Conservation (phyloP, 257 asterid genomes). For the Salvia miltiorrhiza region DNA sequence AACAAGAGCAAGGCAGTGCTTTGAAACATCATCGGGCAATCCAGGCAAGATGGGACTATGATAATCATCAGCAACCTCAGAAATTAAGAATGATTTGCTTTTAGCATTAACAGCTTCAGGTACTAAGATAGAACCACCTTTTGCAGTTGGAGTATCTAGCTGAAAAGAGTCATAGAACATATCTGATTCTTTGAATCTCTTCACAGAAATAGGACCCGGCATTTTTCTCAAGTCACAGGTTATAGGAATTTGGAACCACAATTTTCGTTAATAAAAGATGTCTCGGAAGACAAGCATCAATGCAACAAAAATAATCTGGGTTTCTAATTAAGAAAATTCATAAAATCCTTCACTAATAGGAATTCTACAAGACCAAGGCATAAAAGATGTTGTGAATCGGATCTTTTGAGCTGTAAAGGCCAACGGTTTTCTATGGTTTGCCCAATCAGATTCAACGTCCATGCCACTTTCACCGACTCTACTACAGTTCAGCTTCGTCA, state of each 20-base stretch:
- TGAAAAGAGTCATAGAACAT: constrained; percentile 35
- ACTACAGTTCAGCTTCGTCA: constrained; percentile 22
- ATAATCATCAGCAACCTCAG: constrained; percentile 26
- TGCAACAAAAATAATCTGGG: constrained; percentile 10
- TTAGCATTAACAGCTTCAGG: constrained; percentile 30
- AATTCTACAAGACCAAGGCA: constrained; percentile 77
- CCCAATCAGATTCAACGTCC: constrained; percentile 63
- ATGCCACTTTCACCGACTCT: constrained; percentile 41
- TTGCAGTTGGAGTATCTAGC: constrained; percentile 27
- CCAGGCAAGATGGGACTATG: constrained; percentile 61
- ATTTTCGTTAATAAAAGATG: constrained; percentile 11
- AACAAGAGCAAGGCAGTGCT: constrained; percentile 75
- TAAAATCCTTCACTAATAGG: constrained; percentile 64
- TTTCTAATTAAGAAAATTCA: constrained; percentile 47
- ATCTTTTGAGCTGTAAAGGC: constrained; percentile 50
- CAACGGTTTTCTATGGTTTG: constrained; percentile 41
- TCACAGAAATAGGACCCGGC: constrained; percentile 37
- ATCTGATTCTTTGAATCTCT: constrained; percentile 41
- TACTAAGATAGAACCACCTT: constrained; percentile 30
- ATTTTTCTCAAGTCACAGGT: constrained; percentile 28
- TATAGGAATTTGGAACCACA: constrained; percentile 16
- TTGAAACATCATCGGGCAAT: constrained; percentile 80
- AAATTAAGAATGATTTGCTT: constrained; percentile 24
- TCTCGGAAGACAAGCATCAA: constrained; percentile 6
- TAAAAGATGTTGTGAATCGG: constrained; percentile 47